Base-by-base conservation (phyloP, 179 eudicot genomes). In the Amaranthus tricolor region DNA sequence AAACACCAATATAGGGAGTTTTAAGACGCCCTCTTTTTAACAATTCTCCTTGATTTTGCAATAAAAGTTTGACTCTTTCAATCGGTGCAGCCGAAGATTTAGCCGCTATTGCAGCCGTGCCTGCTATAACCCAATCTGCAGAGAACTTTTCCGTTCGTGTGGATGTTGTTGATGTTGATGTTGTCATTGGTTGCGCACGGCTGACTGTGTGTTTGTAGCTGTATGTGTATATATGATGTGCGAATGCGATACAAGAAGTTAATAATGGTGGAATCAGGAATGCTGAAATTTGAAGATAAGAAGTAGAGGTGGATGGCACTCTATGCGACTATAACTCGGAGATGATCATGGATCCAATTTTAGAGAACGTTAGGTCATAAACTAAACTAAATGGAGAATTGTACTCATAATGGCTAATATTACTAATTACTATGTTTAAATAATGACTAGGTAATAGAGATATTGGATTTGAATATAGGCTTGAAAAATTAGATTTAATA, bases 1-100 rank as follows among this genome's bases (percentile, higher is more conserved):
- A 79, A 45, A 93, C 66, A 48, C 98, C 96, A 51, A 8, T 51
- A 67, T 96, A 96, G 48, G 97, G 98, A 57, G 82, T 84, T 52
- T 76, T 81, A 57, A 93, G 88, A 48, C 83, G 86, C 21, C 98
- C 94, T 72, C 88, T 81, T 77, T 91, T 96, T 47, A 91, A 40
- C 76, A 96, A 50, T 85, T 96, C 99, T 13, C 88, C 92, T 77
- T 96, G 98, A 75, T 96, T 96, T 78, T 96, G 99, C 77, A 96
- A 73, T 60, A 96, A 64, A 63, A 96, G 87, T 74, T 96, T 96
- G 68, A 95, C 96, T 67, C 97, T 86, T 79, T 94, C 97, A 54
- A 94, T 90, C 1, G 97, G 97, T 15, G 97, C 96, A 2, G 97
- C 97, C 45, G 86, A 89, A 49, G 89, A 84, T 66, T 89, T 94